phyloP scores from a whole-genome alignment of 768 basidiomycete species.

The Gelatoporia subvermispora region DNA sequence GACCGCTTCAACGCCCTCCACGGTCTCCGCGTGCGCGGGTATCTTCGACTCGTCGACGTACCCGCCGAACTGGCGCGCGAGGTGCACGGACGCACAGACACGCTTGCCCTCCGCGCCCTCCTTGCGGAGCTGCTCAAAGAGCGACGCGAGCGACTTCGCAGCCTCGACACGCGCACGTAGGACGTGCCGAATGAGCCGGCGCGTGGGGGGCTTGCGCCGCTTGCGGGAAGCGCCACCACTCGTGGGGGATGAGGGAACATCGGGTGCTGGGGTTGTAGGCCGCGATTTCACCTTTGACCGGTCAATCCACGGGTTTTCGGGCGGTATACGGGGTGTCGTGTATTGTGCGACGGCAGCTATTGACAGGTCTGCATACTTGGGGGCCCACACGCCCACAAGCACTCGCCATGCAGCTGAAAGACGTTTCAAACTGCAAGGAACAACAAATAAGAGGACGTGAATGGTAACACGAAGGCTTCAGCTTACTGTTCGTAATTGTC shows the following conservation, averaged over 20 bases:
- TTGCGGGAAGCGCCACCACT: constrained; percentile 12
- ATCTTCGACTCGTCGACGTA: constrained; percentile 26
- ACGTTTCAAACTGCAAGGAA: constrained; percentile 64
- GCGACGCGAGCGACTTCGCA: constrained; percentile 64
- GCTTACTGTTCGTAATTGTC: constrained; percentile 76
- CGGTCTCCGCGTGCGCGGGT: constrained; percentile 19
- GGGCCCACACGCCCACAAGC: constrained; percentile 92
- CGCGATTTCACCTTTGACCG: constrained; percentile 30
- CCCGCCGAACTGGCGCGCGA: constrained; percentile 40
- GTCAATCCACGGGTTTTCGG: constrained; percentile 70
- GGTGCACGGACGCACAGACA: constrained; percentile 46
- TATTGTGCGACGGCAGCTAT: constrained; percentile 69
- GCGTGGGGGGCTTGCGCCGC: constrained; percentile 58
- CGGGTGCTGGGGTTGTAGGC: constrained; percentile 15
- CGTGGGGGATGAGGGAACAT: constrained; percentile 18
- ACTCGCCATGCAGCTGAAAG: constrained; percentile 93
- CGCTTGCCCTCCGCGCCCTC: constrained; percentile 35
- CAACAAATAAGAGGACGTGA: constrained; percentile 8
- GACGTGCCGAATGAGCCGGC: constrained; percentile 85
- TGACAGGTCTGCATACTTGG: constrained; percentile 77
- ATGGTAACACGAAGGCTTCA: constrained; percentile 11
- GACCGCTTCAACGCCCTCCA: constrained; percentile 10
- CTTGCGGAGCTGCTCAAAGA: constrained; percentile 60
- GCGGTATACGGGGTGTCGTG: constrained; percentile 59
- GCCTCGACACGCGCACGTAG: constrained; percentile 83